Percentiles rank a stretch among this genome's conserved stretches.
Evolutionary conservation across 345 rosid genomes (phyloP).

Genomic region (Eucalyptus pumila): DNA sequence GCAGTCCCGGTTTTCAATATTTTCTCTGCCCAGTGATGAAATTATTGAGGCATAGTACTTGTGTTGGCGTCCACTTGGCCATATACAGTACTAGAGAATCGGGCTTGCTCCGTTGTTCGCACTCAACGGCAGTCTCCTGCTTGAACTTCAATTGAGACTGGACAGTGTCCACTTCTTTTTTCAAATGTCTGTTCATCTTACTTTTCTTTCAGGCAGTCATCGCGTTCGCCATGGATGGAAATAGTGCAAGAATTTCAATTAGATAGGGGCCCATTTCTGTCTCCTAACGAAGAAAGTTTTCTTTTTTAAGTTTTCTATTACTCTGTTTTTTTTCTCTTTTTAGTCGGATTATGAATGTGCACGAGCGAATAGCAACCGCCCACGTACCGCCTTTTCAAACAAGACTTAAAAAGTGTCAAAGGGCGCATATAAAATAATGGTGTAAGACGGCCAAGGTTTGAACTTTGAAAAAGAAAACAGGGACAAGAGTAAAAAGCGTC

Average conservation of each 20-base stretch:
- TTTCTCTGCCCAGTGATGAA: not conserved
- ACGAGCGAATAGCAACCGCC: not conserved
- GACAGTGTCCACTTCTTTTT: not conserved
- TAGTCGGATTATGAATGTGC: not conserved
- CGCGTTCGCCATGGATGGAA: not conserved
- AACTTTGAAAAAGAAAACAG: conserved; percentile 12
- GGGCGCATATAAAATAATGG: not conserved
- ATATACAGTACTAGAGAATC: not conserved
- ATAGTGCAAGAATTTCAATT: not conserved
- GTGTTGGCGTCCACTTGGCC: not conserved
- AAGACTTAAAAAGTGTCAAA: not conserved
- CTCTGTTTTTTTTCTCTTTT: not conserved
- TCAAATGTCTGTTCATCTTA: not conserved
- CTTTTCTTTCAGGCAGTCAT: not conserved
- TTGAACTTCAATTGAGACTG: not conserved
- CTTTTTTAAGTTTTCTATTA: not conserved
- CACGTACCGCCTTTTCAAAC: not conserved
- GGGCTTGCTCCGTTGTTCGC: not conserved
- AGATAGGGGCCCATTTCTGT: not conserved
- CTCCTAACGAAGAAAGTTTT: not conserved
- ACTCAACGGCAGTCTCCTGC: not conserved
- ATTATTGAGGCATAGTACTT: not conserved
- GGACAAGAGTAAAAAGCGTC: not conserved
- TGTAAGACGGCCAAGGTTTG: not conserved
- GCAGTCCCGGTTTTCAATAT: not conserved